Evolutionary conservation across 371 early-diverging fungal species (phyloP).

Genomic region (Mortierella sp.): DNA sequence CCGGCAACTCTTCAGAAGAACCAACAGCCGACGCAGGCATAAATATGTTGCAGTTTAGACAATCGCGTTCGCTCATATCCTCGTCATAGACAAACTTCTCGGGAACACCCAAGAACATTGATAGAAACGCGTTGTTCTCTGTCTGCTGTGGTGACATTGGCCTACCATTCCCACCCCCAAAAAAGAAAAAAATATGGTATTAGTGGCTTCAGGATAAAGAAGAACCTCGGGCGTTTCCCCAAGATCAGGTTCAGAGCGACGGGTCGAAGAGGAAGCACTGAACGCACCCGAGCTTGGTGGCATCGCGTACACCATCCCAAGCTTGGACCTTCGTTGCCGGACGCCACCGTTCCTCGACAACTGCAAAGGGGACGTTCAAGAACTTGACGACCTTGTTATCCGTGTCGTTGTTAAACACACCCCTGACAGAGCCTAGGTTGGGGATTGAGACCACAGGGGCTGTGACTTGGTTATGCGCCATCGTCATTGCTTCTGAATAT

Average conservation of each 20-base stretch:
- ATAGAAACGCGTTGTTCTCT: conserved; percentile 6
- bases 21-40: conserved; percentile 14
- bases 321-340: conserved; percentile 9
- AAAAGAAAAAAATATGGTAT: background rate
- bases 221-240: background rate
- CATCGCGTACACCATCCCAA: conserved; percentile 20
- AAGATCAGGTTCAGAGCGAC: too few relatives aligned
- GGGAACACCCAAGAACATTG: background rate
- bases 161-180: background rate
- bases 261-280: too few relatives aligned
- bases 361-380: conserved; percentile 10
- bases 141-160: conserved; percentile 1
- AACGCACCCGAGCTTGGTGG: conserved; percentile 19
- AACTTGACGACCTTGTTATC: conserved; percentile 14
- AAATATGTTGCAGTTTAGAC: conserved; percentile 41
- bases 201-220: background rate
- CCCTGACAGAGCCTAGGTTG: conserved; percentile 8
- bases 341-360: conserved; percentile 15
- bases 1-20: conserved; percentile 4
- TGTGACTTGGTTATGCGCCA: background rate
- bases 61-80: conserved; percentile 23
- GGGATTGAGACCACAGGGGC: conserved; percentile 1
- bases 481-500: background rate
- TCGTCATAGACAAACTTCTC: background rate
- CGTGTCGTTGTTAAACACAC: background rate